Base-by-base conservation (phyloP, 1,284 basidiomycete genomes). In the Ceratobasidium sp. region DNA sequence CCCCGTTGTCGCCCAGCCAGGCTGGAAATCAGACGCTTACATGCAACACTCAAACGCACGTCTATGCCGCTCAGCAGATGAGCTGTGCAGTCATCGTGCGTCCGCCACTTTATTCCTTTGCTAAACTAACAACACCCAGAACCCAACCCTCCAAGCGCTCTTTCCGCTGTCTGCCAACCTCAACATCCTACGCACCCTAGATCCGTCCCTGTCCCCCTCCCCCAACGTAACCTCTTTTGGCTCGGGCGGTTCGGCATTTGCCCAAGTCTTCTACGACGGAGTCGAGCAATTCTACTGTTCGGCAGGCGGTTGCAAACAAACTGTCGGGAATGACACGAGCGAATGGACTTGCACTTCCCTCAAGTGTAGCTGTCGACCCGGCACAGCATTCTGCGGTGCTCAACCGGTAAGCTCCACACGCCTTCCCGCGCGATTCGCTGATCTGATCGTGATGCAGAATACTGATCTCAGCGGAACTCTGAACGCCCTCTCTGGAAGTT, bases 221-320 rank as follows among this genome's bases (percentile, higher is more conserved):
- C 85, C 85, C 1, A 88, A 89, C 71, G 75, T 83, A 13, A 89
- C 89, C 1, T 82, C 85, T 1, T 86, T 88, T 71, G 89, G 88
- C 12, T 71, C 78, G 5, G 80, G 82, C 31, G 84, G 85, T 5
- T 82, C 85, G 3, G 80, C 85, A 8, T 89, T 84, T 73, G 90
- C 90, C 0, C 91, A 94, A 75, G 80, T 96, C 1, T 90, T 92
- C 79, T 94, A 94, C 78, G 82, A 84, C n/a, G 90, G 90, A 4
- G 85, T 89, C 22, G 92, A 94, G 76, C 90, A 92, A 75, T 96
- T 96, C 79, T 91, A 85, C 76, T 96, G 94, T 76, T 73, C 80
- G 17, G 92, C 91, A 0, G 81, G 85, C 71, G 80, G 82, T 3
- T 96, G 94, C 78, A 79, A 77, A 0, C 93, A 94, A 77, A 80